Conservation (phyloP, 2,329 filamentous ascomycete species). For the Alternaria ventricosa region DNA sequence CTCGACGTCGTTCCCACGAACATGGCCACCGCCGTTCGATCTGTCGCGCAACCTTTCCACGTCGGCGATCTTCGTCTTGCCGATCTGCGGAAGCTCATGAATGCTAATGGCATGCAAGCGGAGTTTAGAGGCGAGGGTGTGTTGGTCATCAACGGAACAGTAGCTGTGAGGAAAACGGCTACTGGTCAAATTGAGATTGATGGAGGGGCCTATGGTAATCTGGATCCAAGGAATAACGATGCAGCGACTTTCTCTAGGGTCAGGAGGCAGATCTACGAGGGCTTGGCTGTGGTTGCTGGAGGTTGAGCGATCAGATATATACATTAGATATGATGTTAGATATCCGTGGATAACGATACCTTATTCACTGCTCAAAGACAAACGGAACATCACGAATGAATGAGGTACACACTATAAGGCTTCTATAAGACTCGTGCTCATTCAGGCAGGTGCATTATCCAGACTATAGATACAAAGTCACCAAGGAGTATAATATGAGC, state of each 20-base stretch:
- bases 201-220: constrained; percentile 51
- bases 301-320: neutral
- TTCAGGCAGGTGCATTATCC: neutral
- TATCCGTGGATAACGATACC: neutral
- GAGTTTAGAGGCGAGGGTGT: constrained; percentile 95
- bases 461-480: too few relatives aligned
- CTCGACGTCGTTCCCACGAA: constrained; percentile 66
- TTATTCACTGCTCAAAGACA: neutral
- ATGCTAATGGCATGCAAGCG: constrained; percentile 77
- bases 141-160: constrained; percentile 83
- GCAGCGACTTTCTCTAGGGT: constrained; percentile 80
- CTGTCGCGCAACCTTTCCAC: constrained; percentile 85
- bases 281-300: constrained; percentile 86
- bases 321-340: too few relatives aligned
- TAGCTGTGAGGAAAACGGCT: constrained; percentile 86
- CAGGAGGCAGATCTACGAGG: constrained; percentile 90
- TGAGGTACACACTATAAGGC: rapidly evolving
- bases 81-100: constrained; percentile 84
- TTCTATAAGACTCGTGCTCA: neutral
- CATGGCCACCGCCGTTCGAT: constrained; percentile 74
- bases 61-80: constrained; percentile 91
- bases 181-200: constrained; percentile 90
- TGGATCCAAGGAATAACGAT: constrained; percentile 57
- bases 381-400: neutral
- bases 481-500: neutral